Conservation (phyloP, 257 asterid genomes). For the Capsicum rhomboideum region DNA sequence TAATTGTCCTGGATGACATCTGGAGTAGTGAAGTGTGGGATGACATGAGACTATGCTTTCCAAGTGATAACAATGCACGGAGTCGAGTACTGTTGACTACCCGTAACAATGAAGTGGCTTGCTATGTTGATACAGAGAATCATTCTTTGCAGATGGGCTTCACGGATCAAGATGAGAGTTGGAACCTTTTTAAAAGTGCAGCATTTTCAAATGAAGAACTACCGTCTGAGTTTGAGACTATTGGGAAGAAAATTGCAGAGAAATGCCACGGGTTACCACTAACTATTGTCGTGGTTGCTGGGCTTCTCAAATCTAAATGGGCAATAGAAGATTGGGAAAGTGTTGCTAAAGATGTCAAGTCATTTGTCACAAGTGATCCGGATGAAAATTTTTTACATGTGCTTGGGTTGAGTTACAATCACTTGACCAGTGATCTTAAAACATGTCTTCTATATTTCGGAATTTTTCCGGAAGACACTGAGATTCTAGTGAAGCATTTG, state of each 20-base stretch:
- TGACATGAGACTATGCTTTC: not conserved
- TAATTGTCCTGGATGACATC: slow-evolving; percentile 12
- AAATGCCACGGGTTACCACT: too few relatives aligned
- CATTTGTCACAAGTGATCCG: not conserved
- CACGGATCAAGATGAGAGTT: not conserved
- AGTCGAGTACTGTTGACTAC: slow-evolving; percentile 12
- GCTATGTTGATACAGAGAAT: not conserved
- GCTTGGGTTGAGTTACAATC: not conserved
- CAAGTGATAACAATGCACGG: not conserved
- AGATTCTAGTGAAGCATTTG: not conserved
- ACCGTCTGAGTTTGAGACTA: not conserved
- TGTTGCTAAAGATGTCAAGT: not conserved
- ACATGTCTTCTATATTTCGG: not conserved
- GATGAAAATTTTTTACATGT: not conserved
- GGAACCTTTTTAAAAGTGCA: not conserved
- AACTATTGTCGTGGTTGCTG: not conserved
- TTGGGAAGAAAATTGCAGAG: too few relatives aligned
- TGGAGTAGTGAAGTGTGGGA: not conserved
- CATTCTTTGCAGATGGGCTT: not conserved
- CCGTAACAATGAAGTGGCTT: not conserved
- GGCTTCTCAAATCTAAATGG: not conserved
- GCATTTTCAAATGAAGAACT: not conserved
- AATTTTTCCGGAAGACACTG: not conserved
- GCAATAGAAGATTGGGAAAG: not conserved
- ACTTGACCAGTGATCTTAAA: not conserved